Percentiles rank a stretch among this genome's conserved stretches.
phyloP scores from a whole-genome alignment of 345 rosid genomes.

The Ceriops tagal region DNA sequence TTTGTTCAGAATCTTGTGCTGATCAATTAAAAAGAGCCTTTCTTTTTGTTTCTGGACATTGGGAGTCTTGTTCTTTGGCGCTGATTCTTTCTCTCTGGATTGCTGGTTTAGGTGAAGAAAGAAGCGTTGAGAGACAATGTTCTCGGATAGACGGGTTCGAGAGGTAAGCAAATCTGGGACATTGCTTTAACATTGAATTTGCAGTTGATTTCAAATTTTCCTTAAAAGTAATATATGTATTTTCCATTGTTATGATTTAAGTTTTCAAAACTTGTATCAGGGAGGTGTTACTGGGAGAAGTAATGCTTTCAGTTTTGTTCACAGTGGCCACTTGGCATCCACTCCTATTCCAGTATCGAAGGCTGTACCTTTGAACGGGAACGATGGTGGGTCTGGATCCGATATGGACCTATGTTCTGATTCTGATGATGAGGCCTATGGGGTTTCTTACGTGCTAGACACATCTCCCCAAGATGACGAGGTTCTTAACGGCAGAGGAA shows the following conservation, averaged over 20 bases:
- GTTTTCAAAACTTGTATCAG: constrained; percentile 15
- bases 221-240: neutral
- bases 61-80: neutral
- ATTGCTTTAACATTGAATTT: neutral
- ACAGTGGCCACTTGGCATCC: constrained; percentile 17
- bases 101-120: constrained; percentile 11
- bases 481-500: constrained; percentile 25
- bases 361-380: neutral
- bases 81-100: constrained; percentile 5
- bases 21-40: neutral
- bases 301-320: neutral
- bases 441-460: constrained; percentile 47
- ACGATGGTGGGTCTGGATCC: constrained; percentile 48
- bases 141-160: constrained; percentile 7
- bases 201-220: neutral
- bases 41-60: neutral
- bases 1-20: neutral
- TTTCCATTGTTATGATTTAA: neutral
- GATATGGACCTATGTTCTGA: constrained; percentile 58
- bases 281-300: constrained; percentile 3
- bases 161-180: constrained; percentile 11
- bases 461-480: constrained; percentile 65
- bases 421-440: constrained; percentile 59
- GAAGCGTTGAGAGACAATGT: constrained; percentile 10
- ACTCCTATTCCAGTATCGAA: constrained; percentile 13